Evolutionary conservation across 2,329 filamentous ascomycete species (phyloP), one percentile per base, ranked within the genome.

Genomic region (Xylariales sp.): DNA sequence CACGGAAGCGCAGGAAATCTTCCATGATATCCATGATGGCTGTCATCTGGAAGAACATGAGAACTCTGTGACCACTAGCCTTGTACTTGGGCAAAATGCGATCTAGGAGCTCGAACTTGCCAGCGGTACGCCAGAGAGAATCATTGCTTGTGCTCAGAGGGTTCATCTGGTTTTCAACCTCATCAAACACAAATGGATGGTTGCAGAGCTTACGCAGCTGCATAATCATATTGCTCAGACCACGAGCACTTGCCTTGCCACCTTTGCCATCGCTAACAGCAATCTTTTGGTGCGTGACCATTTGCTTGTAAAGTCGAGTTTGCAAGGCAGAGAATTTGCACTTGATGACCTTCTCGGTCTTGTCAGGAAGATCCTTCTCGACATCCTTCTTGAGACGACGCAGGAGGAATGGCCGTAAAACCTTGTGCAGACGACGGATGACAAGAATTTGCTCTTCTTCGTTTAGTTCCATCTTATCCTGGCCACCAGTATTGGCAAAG

Each of bases 11-110:
- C 45, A 98, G 66, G 61, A 95, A 98, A 60, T 98, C 93, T 54
- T 98, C 93, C 93, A 98, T 97, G 56, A 98, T 98, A 65, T 98
- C 95, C 93, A 98, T 98, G 59, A 98, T 98, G 45, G 95, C 90
- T 4, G 93, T 98, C 93, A 98, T 98, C 62, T 98, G 93, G 75
- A 98, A 98, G 77, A 98, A 98, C 86, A 98, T 97, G 61, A 98
- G 74, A 19, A 97, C 89, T 63, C 93, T 85, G 78, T 98, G 93
- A 13, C 88, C 88, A 2, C 88, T 90, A 4, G 77, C 82, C 51
- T 87, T 79, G 63, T 98, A 97, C 66, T 98, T 98, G 32, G 93
- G 93, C 46, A 98, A 63, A 44, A 98, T 74, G 36, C 93, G 78
- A 60, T 98, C 93, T 18, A 98, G 74, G 20, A 98, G 74, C 67